Percentiles rank a stretch among this genome's conserved stretches.
phyloP scores from a whole-genome alignment of 1,139 yeast genomes.

The Sugiyamaella novakii region DNA sequence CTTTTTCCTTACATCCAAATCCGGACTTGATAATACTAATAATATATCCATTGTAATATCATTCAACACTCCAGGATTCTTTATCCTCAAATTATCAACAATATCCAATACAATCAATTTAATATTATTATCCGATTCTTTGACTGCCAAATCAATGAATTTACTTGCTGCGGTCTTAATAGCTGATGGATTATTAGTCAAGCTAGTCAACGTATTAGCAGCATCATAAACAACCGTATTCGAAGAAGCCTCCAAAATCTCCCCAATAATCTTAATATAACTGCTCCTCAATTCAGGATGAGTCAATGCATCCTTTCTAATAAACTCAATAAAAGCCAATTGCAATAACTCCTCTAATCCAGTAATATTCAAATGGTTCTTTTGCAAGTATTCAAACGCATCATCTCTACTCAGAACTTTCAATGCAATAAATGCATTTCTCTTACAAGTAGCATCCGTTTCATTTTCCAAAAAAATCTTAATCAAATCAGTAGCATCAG shows the following conservation, averaged over 20 bases:
- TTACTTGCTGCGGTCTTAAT: conserved; percentile 79
- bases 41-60: conserved; percentile 84
- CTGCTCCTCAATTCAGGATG: conserved; percentile 67
- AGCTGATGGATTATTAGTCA: conserved; percentile 69
- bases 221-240: conserved; percentile 90
- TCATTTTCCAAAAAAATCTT: conserved; percentile 75
- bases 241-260: conserved; percentile 68
- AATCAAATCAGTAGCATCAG: conserved; percentile 90
- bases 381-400: conserved; percentile 80
- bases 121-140: conserved; percentile 91
- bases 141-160: conserved; percentile 84
- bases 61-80: conserved; percentile 81
- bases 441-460: conserved; percentile 89
- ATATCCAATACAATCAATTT: conserved; percentile 90
- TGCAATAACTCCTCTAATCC: conserved; percentile 84
- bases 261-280: conserved; percentile 72
- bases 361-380: conserved; percentile 62
- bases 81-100: conserved; percentile 71
- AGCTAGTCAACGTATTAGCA: conserved; percentile 76
- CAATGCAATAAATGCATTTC: conserved; percentile 92
- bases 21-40: conserved; percentile 83
- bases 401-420: conserved; percentile 81
- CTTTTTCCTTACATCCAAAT: conserved; percentile 85
- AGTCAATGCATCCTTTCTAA: conserved; percentile 73
- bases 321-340: conserved; percentile 87